These are phyloP conservation scores for Ilex asprella DNA, from an alignment of 257 asterid genomes.

Conservation along the genomic window DNA sequence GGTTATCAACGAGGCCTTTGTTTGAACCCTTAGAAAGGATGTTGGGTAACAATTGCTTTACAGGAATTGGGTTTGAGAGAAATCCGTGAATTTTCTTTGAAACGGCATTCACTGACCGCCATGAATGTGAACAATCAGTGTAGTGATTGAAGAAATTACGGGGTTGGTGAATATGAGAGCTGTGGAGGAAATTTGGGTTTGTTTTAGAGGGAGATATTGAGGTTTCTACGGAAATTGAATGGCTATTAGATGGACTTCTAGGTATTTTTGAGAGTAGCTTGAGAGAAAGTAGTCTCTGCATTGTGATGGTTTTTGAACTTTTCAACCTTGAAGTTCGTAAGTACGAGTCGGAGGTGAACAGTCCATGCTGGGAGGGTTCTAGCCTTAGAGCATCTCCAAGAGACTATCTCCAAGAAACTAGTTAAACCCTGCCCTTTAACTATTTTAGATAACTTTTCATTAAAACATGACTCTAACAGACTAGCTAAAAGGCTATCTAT, in stretches of 20 bases:
- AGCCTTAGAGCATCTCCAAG: no score
- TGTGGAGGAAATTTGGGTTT: background rate
- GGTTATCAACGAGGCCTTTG: conserved; percentile 6
- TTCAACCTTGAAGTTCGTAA: no score
- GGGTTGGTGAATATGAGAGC: background rate
- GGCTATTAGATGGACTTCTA: conserved; percentile 4
- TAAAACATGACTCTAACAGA: no score
- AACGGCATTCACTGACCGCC: background rate
- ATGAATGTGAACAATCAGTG: conserved; percentile 8
- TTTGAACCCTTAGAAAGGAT: conserved; percentile 8
- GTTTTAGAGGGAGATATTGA: background rate
- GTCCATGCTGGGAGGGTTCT: no score
- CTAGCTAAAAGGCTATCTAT: no score
- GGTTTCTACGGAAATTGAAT: conserved; percentile 3
- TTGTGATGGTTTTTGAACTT: background rate
- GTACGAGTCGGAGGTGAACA: no score
- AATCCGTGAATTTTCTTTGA: conserved; percentile 14
- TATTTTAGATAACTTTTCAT: no score
- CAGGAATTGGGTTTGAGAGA: conserved; percentile 12
- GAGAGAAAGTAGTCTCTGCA: conserved; percentile 15
- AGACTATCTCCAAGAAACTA: no score
- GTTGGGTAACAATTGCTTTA: conserved; percentile 2
- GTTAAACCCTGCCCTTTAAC: no score
- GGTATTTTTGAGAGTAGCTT: conserved; percentile 14
- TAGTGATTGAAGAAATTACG: conserved; percentile 12